Conservation (phyloP, 2,329 filamentous ascomycete genomes). For the Fusarium praegraminearum region DNA sequence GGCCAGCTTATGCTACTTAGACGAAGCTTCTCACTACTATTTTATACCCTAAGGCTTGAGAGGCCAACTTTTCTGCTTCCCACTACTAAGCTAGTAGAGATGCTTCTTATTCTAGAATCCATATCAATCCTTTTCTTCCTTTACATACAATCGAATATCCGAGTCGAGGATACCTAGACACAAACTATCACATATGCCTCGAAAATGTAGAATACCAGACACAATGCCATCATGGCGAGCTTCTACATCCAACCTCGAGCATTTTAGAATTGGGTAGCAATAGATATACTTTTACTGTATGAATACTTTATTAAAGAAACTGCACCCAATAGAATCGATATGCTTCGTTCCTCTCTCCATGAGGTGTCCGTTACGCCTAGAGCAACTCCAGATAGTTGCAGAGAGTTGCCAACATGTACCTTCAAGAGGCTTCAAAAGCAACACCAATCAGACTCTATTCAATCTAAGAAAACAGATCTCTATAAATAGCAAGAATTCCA, state of each 20-base stretch:
- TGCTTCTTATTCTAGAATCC: neutral
- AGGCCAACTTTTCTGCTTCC: too few species aligned
- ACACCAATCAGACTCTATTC: constrained; percentile 1
- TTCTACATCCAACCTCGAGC: neutral
- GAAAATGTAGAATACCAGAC: neutral
- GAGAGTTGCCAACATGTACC: neutral
- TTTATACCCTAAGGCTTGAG: too few species aligned
- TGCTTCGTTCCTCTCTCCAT: neutral
- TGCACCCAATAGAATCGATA: neutral
- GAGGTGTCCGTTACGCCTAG: neutral
- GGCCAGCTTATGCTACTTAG: too few species aligned
- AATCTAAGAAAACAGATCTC: neutral
- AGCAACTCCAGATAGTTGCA: too few species aligned
- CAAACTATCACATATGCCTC: neutral
- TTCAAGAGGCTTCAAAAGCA: neutral
- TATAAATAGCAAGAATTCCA: neutral
- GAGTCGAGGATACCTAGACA: neutral
- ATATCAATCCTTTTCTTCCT: neutral
- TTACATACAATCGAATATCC: neutral
- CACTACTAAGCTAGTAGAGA: neutral
- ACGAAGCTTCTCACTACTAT: too few species aligned
- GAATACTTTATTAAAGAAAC: neutral
- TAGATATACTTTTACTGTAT: neutral
- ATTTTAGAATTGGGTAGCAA: neutral
- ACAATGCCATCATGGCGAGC: too few species aligned